These are phyloP conservation scores for Blastobotrys chiropterorum DNA, from an alignment of 805 yeast genomes.

Conservation along the genomic window DNA sequence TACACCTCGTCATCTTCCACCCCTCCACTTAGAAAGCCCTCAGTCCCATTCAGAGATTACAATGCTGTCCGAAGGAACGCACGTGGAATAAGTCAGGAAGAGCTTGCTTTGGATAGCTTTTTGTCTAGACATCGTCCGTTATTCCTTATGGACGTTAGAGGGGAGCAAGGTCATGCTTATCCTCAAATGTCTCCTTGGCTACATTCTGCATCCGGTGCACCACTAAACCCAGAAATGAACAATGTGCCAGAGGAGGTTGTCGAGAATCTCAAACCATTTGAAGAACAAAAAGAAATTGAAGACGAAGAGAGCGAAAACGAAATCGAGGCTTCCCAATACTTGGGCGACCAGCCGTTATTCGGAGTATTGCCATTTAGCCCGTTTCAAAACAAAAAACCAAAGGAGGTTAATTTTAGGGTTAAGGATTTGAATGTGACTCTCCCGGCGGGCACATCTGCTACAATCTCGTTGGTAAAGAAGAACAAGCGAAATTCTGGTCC, in stretches of 20 bases:
- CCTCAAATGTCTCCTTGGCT: conserved; percentile 31
- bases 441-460: background rate
- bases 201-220: conserved; percentile 34
- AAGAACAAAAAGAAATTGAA: conserved; percentile 6
- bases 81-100: conserved; percentile 8
- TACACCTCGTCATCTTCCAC: background rate
- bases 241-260: conserved; percentile 36
- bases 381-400: background rate
- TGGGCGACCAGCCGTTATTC: background rate
- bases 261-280: conserved; percentile 33
- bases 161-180: conserved; percentile 3
- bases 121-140: conserved; percentile 44
- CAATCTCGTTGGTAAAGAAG: background rate
- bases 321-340: background rate
- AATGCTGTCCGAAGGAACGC: conserved; percentile 4
- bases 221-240: conserved; percentile 31
- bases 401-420: background rate
- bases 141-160: conserved; percentile 34
- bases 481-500: background rate
- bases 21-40: conserved; percentile 3
- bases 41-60: conserved; percentile 7
- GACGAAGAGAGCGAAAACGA: background rate
- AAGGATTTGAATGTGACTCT: conserved; percentile 1
- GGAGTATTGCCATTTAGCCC: background rate
- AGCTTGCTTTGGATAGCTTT: conserved; percentile 33